Evolutionary conservation across 768 basidiomycete species (phyloP).

Genomic region (Glaciozyma antarctica): DNA sequence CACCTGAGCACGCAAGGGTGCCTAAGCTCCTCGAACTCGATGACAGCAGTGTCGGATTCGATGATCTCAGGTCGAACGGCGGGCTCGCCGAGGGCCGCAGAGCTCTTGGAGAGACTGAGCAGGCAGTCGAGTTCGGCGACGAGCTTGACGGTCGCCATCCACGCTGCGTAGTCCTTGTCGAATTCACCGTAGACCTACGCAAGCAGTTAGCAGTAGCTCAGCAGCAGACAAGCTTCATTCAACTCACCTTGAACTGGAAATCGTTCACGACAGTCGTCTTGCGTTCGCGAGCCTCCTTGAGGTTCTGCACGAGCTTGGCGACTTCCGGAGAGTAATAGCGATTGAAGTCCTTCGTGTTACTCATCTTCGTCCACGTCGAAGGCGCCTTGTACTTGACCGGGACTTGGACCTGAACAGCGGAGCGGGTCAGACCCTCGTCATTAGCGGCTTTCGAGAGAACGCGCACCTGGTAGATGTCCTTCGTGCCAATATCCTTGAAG

Average conservation of each 20-base stretch:
- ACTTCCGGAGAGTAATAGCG: slow-evolving; percentile 73
- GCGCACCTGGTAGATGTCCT: slow-evolving; percentile 34
- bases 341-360: slow-evolving; percentile 49
- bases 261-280: slow-evolving; percentile 66
- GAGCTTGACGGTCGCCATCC: slow-evolving; percentile 73
- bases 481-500: slow-evolving; percentile 34
- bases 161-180: slow-evolving; percentile 58
- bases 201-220: neutral
- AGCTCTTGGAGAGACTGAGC: slow-evolving; percentile 80
- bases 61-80: slow-evolving; percentile 84
- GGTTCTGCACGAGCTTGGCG: slow-evolving; percentile 57
- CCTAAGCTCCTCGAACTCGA: slow-evolving; percentile 80
- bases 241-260: slow-evolving; percentile 56
- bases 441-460: neutral
- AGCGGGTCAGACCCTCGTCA: neutral
- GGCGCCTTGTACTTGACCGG: slow-evolving; percentile 28
- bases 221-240: no score
- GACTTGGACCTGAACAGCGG: slow-evolving; percentile 22
- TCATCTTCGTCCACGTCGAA: slow-evolving; percentile 58
- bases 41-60: slow-evolving; percentile 63
- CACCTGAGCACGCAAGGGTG: slow-evolving; percentile 66
- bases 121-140: slow-evolving; percentile 95
- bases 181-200: slow-evolving; percentile 63
- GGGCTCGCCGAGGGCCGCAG: slow-evolving; percentile 81
- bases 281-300: slow-evolving; percentile 91